Evolutionary conservation across 805 yeast species (phyloP), one percentile per base, ranked within the genome.

Genomic region (Myxozyma neglecta): DNA sequence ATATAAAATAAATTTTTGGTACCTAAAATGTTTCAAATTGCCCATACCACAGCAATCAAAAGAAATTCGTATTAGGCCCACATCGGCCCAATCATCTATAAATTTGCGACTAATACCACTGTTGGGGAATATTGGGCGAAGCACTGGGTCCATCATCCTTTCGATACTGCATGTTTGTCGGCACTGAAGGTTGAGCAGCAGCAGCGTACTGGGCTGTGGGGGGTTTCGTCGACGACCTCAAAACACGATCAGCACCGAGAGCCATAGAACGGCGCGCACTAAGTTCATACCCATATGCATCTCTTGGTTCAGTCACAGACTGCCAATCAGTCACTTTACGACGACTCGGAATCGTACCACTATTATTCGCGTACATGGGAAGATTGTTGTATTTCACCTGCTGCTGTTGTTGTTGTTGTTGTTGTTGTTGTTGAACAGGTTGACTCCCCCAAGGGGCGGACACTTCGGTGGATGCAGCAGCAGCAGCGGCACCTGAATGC

Each of bases 281-380:
- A 47, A 24, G 29, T 24, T 54, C 66, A 8, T 60, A 47, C 8
- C 61, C 58, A 24, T 43, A 57, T 14, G 61, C 59, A 34, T 55
- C 61, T 24, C 48, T 32, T 6, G 66, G 61, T 8, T 60, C 64
- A 18, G 61, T 61, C 40, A 59, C 60, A 20, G 58, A 64, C 46
- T 63, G 66, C 66, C 66, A 63, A 39, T 63, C 66, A 36, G 59
- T 37, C 16, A 63, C 66, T 51, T 63, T 63, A 56, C 66, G 66
- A 32, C 66, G 64, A n/a, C 59, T 53, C n/a, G 64, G 63, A 29
- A 50, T 51, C 51, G 47, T 43, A 8, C 54, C 50, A 6, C 55
- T 43, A 4, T 24, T 24, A 24, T 24, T 24, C 29, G 29, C 29
- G 29, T 24, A 24, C 29, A 24, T 5, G 5, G 29, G 29, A 24